Evolutionary conservation across 2,329 filamentous ascomycete genomes (phyloP).

Genomic region (Boeremia exigua): DNA sequence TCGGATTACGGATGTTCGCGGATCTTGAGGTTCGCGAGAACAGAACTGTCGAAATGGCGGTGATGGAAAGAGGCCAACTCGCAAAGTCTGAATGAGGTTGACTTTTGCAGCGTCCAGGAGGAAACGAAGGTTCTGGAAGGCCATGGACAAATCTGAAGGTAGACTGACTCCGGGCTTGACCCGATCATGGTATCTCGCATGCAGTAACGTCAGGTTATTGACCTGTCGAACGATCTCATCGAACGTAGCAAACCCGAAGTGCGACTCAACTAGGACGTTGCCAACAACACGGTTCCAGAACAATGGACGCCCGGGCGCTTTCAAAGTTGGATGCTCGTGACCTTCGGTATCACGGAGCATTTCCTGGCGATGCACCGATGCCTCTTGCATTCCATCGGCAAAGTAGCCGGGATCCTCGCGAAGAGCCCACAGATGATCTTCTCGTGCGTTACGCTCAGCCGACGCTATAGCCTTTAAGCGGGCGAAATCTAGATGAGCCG

Average conservation of each 20-base stretch:
- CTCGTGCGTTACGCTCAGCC: conserved; percentile 12
- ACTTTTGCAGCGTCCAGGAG: conserved; percentile 11
- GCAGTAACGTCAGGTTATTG: conserved; percentile 10
- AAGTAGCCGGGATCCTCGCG: conserved; percentile 68
- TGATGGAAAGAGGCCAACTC: conserved; percentile 13
- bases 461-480: conserved; percentile 52
- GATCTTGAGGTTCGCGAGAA: conserved; percentile 13
- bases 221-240: conserved; percentile 20
- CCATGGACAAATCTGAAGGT: conserved; percentile 17
- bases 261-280: conserved; percentile 11
- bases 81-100: conserved; percentile 13
- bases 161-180: conserved; percentile 13
- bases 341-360: conserved; percentile 10
- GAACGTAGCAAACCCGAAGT: conserved; percentile 23
- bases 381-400: conserved; percentile 51
- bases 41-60: conserved; percentile 20
- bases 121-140: conserved; percentile 21
- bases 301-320: conserved; percentile 1
- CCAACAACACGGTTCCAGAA: conserved; percentile 27
- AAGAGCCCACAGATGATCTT: conserved; percentile 49
- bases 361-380: conserved; percentile 54
- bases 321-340: conserved; percentile 20
- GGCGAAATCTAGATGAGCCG: conserved; percentile 55
- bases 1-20: conserved; percentile 13
- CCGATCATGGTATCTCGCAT: conserved; percentile 4